Percentiles rank a stretch among this genome's conserved stretches.
phyloP scores from a whole-genome alignment of 257 asterid species.

The Penstemon davidsonii region DNA sequence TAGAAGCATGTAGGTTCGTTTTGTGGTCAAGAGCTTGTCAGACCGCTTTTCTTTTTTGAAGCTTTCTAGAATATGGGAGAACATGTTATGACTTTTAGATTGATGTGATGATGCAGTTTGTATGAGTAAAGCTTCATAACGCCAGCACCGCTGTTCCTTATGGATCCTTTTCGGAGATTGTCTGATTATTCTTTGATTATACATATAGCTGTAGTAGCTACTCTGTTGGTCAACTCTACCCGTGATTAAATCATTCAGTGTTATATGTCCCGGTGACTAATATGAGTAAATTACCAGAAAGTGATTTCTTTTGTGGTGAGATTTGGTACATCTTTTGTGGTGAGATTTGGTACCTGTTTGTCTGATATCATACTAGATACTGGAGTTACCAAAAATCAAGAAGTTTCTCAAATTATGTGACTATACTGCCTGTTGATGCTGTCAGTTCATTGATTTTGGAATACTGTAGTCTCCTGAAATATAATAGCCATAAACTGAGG shows the following conservation, averaged over 20 bases:
- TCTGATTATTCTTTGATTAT: slow-evolving; percentile 5
- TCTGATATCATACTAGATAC: background rate
- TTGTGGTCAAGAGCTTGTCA: slow-evolving; percentile 12
- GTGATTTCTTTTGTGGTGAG: background rate
- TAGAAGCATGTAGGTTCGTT: too few species aligned
- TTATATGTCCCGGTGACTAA: background rate
- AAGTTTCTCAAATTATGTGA: background rate
- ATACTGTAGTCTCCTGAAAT: slow-evolving; percentile 21
- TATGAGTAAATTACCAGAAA: background rate
- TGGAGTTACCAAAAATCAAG: slow-evolving; percentile 23
- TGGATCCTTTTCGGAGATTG: background rate
- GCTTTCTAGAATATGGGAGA: background rate
- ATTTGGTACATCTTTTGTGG: slow-evolving; percentile 20
- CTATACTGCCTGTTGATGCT: slow-evolving; percentile 4
- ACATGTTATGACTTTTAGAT: background rate
- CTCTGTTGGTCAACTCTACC: background rate
- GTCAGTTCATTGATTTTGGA: background rate
- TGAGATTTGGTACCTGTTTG: background rate
- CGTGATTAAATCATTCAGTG: background rate
- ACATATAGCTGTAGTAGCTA: background rate
- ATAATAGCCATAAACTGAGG: slow-evolving; percentile 9
- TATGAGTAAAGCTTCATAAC: background rate
- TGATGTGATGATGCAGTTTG: slow-evolving; percentile 14
- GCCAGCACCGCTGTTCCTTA: slow-evolving; percentile 8
- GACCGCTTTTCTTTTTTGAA: background rate